Evolutionary conservation across 1,284 basidiomycete species (phyloP), one percentile per base, ranked within the genome.

Genomic region (Cryptococcus sp.): DNA sequence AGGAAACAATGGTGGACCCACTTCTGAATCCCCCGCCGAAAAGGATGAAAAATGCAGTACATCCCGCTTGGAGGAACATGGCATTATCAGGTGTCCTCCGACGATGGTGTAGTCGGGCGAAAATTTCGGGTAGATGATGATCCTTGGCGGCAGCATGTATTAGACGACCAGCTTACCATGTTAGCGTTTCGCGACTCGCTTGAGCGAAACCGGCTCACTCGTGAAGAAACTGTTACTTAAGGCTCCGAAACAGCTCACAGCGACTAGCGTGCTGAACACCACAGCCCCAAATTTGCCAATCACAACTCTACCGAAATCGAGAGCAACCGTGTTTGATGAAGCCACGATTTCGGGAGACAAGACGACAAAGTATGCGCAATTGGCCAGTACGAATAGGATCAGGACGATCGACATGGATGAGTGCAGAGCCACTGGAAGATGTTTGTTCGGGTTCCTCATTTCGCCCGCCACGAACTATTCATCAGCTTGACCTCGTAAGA

Each of bases 211-310:
- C 22, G 11, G 16, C 13, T 55, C 39, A 50, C 85, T 82, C 1
- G 91, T 94, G 70, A 87, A 92, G 58, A 88, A 85, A 0, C 84
- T 67, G 81, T 89, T 88, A 69, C 93, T 93, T 41, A 96, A 73
- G 1, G 92, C 90, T 10, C 92, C 92, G 61, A 96, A 91, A 68
- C 92, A 98, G 1, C 90, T 94, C 55, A 98, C 83, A 1, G 91
- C 89, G 2, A 98, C 94, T 78, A 93, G 60, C 14, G 61, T 79
- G 1, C 92, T 90, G 69, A 98, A 98, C 2, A 94, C 66, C 1
- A 85, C 82, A 0, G 88, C 92, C 19, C 96, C 94, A 13, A 86
- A 73, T 4, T 85, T 83, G 5, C 96, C 94, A 57, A 93, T 87
- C 2, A 94, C 76, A 0, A 83, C 84, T 50, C 85, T 82, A 1